Base-by-base conservation (phyloP, 768 basidiomycete species). In the Serpula lacrymans region DNA sequence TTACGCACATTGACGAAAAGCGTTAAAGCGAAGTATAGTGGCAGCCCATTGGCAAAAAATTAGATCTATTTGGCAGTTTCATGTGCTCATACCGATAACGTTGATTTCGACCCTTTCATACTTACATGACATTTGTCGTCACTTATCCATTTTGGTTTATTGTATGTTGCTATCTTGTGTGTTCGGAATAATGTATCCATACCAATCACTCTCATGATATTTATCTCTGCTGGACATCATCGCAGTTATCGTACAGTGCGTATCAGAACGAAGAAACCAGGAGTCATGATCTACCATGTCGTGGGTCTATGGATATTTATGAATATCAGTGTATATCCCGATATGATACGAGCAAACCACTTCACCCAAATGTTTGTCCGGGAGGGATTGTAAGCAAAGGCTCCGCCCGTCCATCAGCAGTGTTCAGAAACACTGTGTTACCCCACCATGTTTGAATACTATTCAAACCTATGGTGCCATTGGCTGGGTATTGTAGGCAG, bases 381-480 rank as follows among this genome's bases (percentile, higher is more conserved):
- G 26, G 26, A 6, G 48, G 41, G 5, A 62, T 1, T 1, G 37
- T 2, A 34, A 34, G 34, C 37, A 55, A 5, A 39, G 49, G 21
- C 48, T 21, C 10, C 37, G 45, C 22, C 16, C 13, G 21, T 1
- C 30, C 53, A 34, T 70, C 67, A 2, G 51, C 67, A 1, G 62
- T 69, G 0, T 58, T 53, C 22, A 33, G 3, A 48, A 33, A 59
- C 6, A 63, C 55, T 45, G 63, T 74, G 46, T 87, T 87, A 9
- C 85, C 86, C 84, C 84, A 87, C 86, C 85, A 88, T 3, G 46
- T 37, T 45, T 75, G 74, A 30, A 88, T 55, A 6, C 45, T 80
- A 24, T 65, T 62, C 9, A 53, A 4, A 5, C 81, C 84, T 46
- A 87, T 83, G 9, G 59, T 61, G 3, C 83, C 82, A 41, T 83